Base-by-base conservation (phyloP, 345 rosid species). In the Corymbia maculata region DNA sequence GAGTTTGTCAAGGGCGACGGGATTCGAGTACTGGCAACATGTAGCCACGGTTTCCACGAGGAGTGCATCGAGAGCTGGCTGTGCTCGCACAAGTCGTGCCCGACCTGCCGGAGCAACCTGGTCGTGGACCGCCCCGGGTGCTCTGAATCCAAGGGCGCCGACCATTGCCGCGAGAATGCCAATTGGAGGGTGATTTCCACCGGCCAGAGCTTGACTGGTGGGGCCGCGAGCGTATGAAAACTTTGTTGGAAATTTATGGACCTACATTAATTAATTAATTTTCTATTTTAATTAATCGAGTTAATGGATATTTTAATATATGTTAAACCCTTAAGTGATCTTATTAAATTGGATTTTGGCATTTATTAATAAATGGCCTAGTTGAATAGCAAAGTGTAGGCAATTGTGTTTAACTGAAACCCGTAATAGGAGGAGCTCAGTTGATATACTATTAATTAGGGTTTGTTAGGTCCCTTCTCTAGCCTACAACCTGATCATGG, bases 21-120 rank as follows among this genome's bases (percentile, higher is more conserved):
- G 9, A 89, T 97, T 21, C 93, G 94, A 87, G 94, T 96, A 53
- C 55, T 97, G 89, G 95, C 89, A 70, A 92, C 91, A 86, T 97
- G 99, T 89, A 92, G 93, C 16, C 99, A 97, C 91, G 97, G 96
- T 13, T 97, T 96, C 92, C 99, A 97, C 88, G 94, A 90, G 70
- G 91, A 91, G 50, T 97, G 99, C 88, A 95, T 97, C 26, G 96
- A 93, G 89, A 92, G 90, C 22, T 96, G 98, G 99, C 90, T 95
- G 50, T 88, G 91, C 86, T 91, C 95, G 5, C 95, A 90, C 91
- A 88, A 93, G n/a, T 94, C 98, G 2, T 97, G 99, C 90, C 99
- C 99, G 70, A 95, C 96, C 86, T 97, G 98, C 89, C 95, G 99
- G 32, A 88, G 92, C 86, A 88, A 49, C 84, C 19, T 75, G 84